Conservation (phyloP, 441 rosid species). For the Monsonia emarginata region DNA sequence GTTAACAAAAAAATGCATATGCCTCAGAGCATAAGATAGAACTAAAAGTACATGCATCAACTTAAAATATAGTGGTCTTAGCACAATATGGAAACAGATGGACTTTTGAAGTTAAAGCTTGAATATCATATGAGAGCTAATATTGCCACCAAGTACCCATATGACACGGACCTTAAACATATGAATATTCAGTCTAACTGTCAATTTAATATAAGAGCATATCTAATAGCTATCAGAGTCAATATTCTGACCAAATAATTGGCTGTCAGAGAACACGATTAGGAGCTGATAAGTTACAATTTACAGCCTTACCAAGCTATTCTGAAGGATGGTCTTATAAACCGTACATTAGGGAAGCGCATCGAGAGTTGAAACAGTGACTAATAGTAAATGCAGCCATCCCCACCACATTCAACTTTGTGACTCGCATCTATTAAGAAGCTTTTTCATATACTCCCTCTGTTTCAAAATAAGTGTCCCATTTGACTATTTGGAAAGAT, state of each 20-base stretch:
- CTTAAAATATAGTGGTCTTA: not conserved
- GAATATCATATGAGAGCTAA: too few species aligned
- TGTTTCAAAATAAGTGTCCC: too few species aligned
- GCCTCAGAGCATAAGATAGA: not conserved
- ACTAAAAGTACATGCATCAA: not conserved
- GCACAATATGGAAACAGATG: too few species aligned
- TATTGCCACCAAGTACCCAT: not conserved
- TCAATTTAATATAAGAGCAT: not conserved
- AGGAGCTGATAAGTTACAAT: not conserved
- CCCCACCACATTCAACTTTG: not conserved
- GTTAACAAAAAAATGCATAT: conserved; percentile 15
- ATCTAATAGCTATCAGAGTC: not conserved
- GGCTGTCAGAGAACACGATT: not conserved
- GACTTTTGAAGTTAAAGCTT: too few species aligned
- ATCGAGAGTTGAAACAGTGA: not conserved
- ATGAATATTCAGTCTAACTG: not conserved
- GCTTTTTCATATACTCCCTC: not conserved
- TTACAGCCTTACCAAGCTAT: not conserved
- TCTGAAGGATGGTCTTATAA: not conserved
- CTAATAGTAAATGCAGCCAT: not conserved
- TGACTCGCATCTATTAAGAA: not conserved
- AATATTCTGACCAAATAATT: not conserved
- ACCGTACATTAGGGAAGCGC: not conserved
- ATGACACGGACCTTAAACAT: not conserved
- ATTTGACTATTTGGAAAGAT: too few species aligned